Evolutionary conservation across 1,284 basidiomycete species (phyloP), one percentile per base, ranked within the genome.

Genomic region (Naganishia albida): DNA sequence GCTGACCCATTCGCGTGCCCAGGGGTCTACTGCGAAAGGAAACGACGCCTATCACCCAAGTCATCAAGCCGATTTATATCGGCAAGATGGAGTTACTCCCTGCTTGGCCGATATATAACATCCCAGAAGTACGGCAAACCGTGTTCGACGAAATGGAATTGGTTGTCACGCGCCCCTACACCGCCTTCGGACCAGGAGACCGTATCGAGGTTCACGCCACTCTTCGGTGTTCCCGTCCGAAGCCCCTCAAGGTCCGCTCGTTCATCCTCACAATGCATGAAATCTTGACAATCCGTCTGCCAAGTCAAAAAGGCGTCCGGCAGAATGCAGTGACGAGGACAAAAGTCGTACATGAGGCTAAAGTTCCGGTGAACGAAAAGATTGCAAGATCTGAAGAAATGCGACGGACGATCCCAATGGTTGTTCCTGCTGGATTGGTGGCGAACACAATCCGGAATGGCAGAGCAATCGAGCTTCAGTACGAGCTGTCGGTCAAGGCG

Each of bases 11-110:
- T 23, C 40, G n/a, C 4, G 34, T 34, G 13, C 23, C 7, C 68
- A 89, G 87, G 74, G 86, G 87, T 3, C 85, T 91, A 73, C 83
- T 93, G 70, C 88, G 89, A 52, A 86, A 78, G 69, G 88, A 74
- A 82, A 84, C 73, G 85, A 88, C 80, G 81, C 85, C 42, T 77
- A 83, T 67, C 80, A 77, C 85, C 49, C 84, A 86, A 18, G 83
- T 85, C 15, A 81, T 83, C 34, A 84, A 88, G 46, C 79, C 82
- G 6, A 86, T 94, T 57, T 85, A 87, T 67, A 89, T 94, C 71
- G 88, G 90, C 80, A 93, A 93, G 77, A 90, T 93, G 73, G 91
- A 93, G 68, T 79, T 93, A 8, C 90, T 93, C 70, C 89, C 90
- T 2, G 87, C 89, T 2, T 94, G 91, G 91, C 91, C 91, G 0